These are phyloP conservation scores for Candida gorgasii DNA, from an alignment of 805 yeast genomes.

Conservation along the genomic window DNA sequence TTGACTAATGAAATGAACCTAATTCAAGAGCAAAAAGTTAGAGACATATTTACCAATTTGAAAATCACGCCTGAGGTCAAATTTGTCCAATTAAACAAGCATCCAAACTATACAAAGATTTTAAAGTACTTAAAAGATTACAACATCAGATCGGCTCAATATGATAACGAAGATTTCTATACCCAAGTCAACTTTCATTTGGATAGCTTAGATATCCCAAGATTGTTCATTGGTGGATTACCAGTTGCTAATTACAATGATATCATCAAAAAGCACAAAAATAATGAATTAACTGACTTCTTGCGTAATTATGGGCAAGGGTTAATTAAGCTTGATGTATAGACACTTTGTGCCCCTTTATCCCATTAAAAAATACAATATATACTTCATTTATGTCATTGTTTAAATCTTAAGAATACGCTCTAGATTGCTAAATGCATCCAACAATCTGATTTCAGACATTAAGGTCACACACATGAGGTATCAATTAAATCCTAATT, in stretches of 20 bases:
- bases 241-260: conserved; percentile 32
- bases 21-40: conserved; percentile 18
- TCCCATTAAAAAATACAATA: too few species aligned
- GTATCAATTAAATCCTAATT: neutral
- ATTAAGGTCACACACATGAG: neutral
- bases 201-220: conserved; percentile 24
- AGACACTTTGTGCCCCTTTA: too few species aligned
- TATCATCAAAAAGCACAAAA: conserved; percentile 21
- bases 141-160: conserved; percentile 3
- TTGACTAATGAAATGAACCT: conserved; percentile 23
- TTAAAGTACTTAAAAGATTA: conserved; percentile 25
- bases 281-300: conserved; percentile 23
- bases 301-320: conserved; percentile 30
- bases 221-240: conserved; percentile 34
- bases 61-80: conserved; percentile 36
- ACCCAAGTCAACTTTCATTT: conserved; percentile 2
- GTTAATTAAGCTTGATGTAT: conserved; percentile 20
- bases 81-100: conserved; percentile 29
- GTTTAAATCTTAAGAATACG: too few species aligned
- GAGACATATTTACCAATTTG: conserved; percentile 22
- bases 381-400: too few species aligned
- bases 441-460: neutral
- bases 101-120: conserved; percentile 29
- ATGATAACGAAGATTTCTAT: conserved; percentile 5
- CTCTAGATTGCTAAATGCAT: too few species aligned